These are phyloP conservation scores for Zoysia matrella DNA, from an alignment of 202 grass and related monocot genomes.

Conservation along the genomic window DNA sequence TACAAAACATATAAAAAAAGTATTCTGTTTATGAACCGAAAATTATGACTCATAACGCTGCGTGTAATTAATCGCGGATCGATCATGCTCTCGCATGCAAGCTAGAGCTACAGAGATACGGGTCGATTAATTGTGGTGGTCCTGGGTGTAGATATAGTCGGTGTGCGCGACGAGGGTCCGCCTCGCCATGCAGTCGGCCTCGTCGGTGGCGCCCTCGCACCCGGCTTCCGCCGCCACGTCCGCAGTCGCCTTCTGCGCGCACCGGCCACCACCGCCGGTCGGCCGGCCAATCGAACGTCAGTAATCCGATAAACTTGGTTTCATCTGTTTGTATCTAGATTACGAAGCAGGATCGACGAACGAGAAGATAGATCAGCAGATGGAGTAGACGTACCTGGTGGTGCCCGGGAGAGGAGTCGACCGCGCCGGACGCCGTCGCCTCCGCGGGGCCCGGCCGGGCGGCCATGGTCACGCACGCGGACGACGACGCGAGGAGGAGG, in stretches of 20 bases:
- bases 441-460: background rate
- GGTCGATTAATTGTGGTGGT: conserved; percentile 51
- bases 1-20: no score
- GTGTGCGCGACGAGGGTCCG: conserved; percentile 61
- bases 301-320: background rate
- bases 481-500: conserved; percentile 24
- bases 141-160: conserved; percentile 85
- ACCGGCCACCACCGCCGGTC: background rate
- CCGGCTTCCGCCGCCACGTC: background rate
- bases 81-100: no score
- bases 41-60: no score
- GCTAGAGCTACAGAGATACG: no score
- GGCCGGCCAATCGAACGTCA: no score
- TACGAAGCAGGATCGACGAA: no score
- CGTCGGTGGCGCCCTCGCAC: conserved; percentile 47
- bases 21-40: no score
- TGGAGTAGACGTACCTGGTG: background rate
- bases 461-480: conserved; percentile 26
- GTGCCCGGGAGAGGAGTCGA: background rate
- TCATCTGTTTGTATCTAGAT: background rate
- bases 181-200: conserved; percentile 66
- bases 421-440: background rate
- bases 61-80: no score
- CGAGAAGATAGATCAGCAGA: background rate
- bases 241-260: conserved; percentile 24